Evolutionary conservation across 352 stramenopile species (phyloP), one percentile per base, ranked within the genome.

Genomic region (Stephanocyclus meneghinianus): DNA sequence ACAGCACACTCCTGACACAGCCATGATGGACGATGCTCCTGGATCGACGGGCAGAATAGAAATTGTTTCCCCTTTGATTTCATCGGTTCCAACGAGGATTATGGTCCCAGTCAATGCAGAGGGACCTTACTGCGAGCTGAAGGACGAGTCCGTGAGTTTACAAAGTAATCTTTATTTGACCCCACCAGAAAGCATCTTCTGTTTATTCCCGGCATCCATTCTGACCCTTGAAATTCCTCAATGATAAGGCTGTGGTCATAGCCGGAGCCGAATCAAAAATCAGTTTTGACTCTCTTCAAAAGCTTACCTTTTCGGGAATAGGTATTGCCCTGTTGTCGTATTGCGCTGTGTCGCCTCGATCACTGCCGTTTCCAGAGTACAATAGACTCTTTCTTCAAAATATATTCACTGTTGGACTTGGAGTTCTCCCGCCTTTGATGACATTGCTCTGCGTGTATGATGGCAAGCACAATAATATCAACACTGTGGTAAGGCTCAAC

Each of bases 361-460:
- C 64, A 7, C 68, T 91, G 6, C 75, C 78, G 13, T 76, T 86
- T 47, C 55, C 75, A 2, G 71, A 91, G 48, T 92, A 93, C 72
- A 91, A 91, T 77, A 50, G 82, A 42, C 56, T 80, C 11, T 91
- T 92, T 71, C 80, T 90, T 55, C 63, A 90, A 66, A 91, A 91
- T 80, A 18, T 92, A n/a, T 69, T 74, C 2, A 55, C 87, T 47
- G 72, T 88, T 18, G 53, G 68, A 32, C 55, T 91, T 56, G 63
- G 72, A 16, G 64, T 70, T 3, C 79, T 92, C 76, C 66, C 70
- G 26, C 87, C 89, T 1, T 40, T 87, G 10, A 30, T 89, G 6
- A 71, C 48, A 11, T 71, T 86, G 3, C 16, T 86, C 8, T 68
- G 71, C 37, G 76, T 87, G 0, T 89, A 77, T 77, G 84, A 91